Conservation (phyloP, 106 monocot species). For the Phalaenopsis aphrodite region DNA sequence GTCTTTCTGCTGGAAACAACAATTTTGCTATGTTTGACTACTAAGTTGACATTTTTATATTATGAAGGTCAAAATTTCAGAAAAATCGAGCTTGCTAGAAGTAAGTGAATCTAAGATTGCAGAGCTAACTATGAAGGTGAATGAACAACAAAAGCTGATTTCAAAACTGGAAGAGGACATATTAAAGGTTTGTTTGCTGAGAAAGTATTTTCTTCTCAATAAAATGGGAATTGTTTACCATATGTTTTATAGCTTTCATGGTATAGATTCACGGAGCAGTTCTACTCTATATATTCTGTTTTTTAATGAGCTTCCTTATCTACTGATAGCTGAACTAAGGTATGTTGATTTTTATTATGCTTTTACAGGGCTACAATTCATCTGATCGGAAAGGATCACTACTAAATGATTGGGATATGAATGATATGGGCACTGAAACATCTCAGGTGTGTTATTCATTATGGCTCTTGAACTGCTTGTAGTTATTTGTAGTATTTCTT, state of each 20-base stretch:
- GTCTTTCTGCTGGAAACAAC: background rate
- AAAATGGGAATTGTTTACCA: too few species aligned
- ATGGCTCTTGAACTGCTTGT: background rate
- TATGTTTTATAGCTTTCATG: too few species aligned
- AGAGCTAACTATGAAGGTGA: constrained; percentile 64
- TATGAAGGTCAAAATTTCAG: constrained; percentile 82
- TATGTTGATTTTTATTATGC: background rate
- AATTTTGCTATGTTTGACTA: background rate
- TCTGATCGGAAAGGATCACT: constrained; percentile 57
- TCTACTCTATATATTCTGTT: background rate
- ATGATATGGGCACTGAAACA: constrained; percentile 69
- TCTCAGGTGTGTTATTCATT: constrained; percentile 49
- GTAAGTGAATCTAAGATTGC: constrained; percentile 60
- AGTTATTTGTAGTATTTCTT: background rate
- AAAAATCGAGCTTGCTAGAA: constrained; percentile 57
- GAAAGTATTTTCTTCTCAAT: background rate
- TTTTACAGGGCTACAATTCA: constrained; percentile 71
- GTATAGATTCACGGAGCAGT: background rate
- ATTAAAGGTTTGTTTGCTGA: constrained; percentile 61
- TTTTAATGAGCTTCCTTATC: background rate
- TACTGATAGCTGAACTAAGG: background rate
- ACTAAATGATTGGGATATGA: constrained; percentile 90
- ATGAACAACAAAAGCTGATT: constrained; percentile 90
- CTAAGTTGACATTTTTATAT: background rate
- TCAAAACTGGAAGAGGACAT: constrained; percentile 97